These are phyloP conservation scores for Cinchona pubescens DNA, from an alignment of 257 asterid genomes.

Conservation along the genomic window DNA sequence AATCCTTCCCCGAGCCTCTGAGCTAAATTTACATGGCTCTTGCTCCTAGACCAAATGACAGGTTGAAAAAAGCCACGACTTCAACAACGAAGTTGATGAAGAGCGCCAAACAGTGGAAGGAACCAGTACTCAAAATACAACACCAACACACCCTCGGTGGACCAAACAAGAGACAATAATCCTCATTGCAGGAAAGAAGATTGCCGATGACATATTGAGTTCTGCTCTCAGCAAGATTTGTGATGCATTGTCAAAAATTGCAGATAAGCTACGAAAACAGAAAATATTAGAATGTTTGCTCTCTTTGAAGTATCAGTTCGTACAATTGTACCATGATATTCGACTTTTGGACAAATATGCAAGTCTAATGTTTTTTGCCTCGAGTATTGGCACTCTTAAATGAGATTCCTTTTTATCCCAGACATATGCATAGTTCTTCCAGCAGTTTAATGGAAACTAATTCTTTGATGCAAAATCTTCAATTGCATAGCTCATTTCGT, in stretches of 20 bases:
- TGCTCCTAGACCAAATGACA: constrained; percentile 1
- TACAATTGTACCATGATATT: not conserved
- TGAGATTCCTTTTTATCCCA: not conserved
- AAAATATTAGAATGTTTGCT: not conserved
- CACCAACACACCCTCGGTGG: constrained; percentile 76
- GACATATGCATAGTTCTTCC: not conserved
- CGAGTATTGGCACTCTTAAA: not conserved
- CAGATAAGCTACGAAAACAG: constrained; percentile 38
- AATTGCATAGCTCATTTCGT: not conserved
- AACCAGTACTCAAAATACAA: constrained; percentile 32
- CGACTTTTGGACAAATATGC: not conserved
- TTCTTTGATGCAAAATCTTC: not conserved
- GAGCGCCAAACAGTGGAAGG: constrained; percentile 18
- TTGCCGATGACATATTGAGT: constrained; percentile 47
- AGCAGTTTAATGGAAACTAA: not conserved
- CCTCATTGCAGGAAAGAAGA: constrained; percentile 61
- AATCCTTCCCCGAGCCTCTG: not conserved
- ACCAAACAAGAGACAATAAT: constrained; percentile 61
- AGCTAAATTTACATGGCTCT: not conserved
- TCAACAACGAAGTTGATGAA: not conserved
- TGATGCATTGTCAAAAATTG: constrained; percentile 47
- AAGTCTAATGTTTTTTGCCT: not conserved
- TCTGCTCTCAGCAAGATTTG: constrained; percentile 53
- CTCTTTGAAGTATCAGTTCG: not conserved
- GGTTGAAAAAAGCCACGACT: not conserved